A percentile compares a stretch with the other conserved stretches of the same genome.
Evolutionary conservation across 345 rosid genomes (phyloP).

Genomic region (Sisymbrium altissimum): DNA sequence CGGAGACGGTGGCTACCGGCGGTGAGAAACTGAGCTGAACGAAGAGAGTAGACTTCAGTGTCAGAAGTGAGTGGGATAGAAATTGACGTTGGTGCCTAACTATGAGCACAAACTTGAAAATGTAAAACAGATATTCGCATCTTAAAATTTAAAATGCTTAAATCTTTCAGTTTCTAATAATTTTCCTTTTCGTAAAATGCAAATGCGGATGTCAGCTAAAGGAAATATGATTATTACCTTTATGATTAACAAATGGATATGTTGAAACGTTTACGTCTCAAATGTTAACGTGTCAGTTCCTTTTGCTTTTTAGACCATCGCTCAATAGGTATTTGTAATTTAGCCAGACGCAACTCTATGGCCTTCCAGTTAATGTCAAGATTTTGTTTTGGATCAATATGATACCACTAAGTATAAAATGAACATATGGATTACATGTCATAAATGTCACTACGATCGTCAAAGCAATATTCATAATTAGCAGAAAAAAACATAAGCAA

Average conservation of each 20-base stretch:
- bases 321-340: too few relatives aligned
- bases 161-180: neutral
- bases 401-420: too few relatives aligned
- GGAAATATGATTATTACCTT: neutral
- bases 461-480: too few relatives aligned
- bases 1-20: constrained; percentile 22
- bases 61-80: neutral
- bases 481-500: too few relatives aligned
- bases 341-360: too few relatives aligned
- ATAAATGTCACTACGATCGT: too few relatives aligned
- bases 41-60: neutral
- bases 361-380: too few relatives aligned
- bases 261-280: neutral
- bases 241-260: neutral
- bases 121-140: neutral
- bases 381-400: too few relatives aligned
- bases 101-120: too few relatives aligned
- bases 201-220: neutral
- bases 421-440: too few relatives aligned
- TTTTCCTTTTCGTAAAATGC: neutral
- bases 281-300: neutral
- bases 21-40: neutral
- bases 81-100: neutral
- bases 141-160: neutral
- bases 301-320: too few relatives aligned